Evolutionary conservation across 2,329 filamentous ascomycete species (phyloP), one percentile per base, ranked within the genome.

Genomic region (Diaporthe aspalathi): DNA sequence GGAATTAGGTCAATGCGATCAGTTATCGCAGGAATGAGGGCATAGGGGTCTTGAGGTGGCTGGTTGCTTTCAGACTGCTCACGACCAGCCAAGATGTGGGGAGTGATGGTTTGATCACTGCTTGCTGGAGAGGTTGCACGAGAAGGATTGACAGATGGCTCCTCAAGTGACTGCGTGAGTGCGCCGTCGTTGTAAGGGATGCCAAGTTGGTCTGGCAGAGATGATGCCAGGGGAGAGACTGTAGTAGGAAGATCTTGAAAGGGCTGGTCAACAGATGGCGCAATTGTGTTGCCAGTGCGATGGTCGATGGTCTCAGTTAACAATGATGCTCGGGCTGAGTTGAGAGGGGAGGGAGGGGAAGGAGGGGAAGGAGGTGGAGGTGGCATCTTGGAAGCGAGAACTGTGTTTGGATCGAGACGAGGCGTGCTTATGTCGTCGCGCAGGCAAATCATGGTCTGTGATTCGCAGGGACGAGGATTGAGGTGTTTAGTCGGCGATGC

Each of bases 381-480:
- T 1, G 22, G 43, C 66, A 68, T 68, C 17, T 60, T 60, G 40
- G 29, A 32, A n/a, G n/a, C 11, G 29, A 57, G 6, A 11, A 20
- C 2, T n/a, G 35, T 38, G 9, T 24, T 38, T 32, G 40, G 40
- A 56, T 24, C 27, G 7, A 24, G 24, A 22, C 9, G 14, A 49
- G 60, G 9, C 27, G 6, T 35, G 29, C n/a, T 65, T 35, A 50
- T 27, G 66, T 16, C 52, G n/a, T 3, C 20, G 35, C n/a, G 29
- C 3, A 32, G 27, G 32, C n/a, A 29, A 17, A 56, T 27, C 27
- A 29, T 49, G 52, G n/a, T 2, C 17, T 17, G 66, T 60, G 56
- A 45, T 60, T 45, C 38, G 38, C 50, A 38, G 20, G 32, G 40
- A 68, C 22, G 35, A 50, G 40, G n/a, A 50, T 68, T 20, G 8